A percentile compares a stretch with the other conserved stretches of the same genome.
Evolutionary conservation across 139 green algal genomes (phyloP).

Genomic region (Chlamydomonas schloesseri): DNA sequence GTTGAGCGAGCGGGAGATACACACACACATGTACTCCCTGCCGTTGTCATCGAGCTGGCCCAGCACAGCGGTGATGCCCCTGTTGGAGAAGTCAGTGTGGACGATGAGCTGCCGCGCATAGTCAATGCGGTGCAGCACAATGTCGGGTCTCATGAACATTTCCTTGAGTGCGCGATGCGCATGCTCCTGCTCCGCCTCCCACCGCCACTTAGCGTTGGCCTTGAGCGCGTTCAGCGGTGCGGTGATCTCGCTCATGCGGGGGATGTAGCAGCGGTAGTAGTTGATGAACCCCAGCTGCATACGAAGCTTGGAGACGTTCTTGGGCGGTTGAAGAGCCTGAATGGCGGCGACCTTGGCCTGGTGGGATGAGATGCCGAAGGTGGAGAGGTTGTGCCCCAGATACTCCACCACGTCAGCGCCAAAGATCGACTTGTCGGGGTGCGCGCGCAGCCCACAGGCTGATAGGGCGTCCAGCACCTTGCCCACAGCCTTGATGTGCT

Average conservation of each 20-base stretch:
- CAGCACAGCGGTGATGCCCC: conserved; percentile 52
- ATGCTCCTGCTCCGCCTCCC: conserved; percentile 27
- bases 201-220: conserved; percentile 31
- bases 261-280: conserved; percentile 64
- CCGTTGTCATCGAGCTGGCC: conserved; percentile 46
- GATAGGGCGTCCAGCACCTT: conserved; percentile 4
- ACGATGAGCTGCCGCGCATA: background rate
- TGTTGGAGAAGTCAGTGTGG: conserved; percentile 10
- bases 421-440: conserved; percentile 50
- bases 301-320: conserved; percentile 35
- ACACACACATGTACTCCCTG: conserved; percentile 51
- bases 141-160: background rate
- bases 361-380: no score
- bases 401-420: no score
- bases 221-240: conserved; percentile 38
- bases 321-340: no score
- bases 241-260: conserved; percentile 35
- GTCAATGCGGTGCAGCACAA: conserved; percentile 1
- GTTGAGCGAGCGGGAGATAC: conserved; percentile 46
- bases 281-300: conserved; percentile 55
- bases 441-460: conserved; percentile 23
- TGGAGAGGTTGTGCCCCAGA: no score
- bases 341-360: no score
- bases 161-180: conserved; percentile 15
- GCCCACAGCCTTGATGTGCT: conserved; percentile 36